Evolutionary conservation across 2,329 filamentous ascomycete genomes (phyloP).

Genomic region (Peltaster fructicola): DNA sequence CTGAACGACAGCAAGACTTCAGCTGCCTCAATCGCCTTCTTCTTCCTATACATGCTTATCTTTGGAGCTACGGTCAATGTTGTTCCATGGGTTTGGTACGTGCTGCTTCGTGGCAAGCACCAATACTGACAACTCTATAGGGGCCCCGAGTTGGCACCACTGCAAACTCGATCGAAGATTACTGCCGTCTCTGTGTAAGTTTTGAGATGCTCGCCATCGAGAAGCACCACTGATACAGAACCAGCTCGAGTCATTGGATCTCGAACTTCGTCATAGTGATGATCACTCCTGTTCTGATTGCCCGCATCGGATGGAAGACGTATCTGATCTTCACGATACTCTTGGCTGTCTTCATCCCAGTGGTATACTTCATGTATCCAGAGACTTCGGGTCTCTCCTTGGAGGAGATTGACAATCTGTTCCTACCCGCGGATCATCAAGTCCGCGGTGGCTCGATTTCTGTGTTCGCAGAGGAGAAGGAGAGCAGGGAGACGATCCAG

Average conservation of each 20-base stretch:
- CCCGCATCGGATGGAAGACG: conserved; percentile 28
- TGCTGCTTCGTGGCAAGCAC: too few relatives aligned
- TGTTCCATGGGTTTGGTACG: conserved; percentile 32
- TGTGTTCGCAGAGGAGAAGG: too few relatives aligned
- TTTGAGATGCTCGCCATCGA: too few relatives aligned
- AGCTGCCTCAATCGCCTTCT: conserved; percentile 28
- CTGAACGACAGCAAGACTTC: conserved; percentile 24
- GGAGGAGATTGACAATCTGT: conserved; percentile 20
- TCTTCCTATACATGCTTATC: conserved; percentile 25
- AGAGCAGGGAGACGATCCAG: too few relatives aligned
- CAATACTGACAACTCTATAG: too few relatives aligned
- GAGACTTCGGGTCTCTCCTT: conserved; percentile 16
- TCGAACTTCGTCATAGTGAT: conserved; percentile 33
- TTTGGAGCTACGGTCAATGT: conserved; percentile 24
- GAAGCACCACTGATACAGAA: too few relatives aligned
- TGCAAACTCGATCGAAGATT: conserved; percentile 29
- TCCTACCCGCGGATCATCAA: conserved; percentile 6
- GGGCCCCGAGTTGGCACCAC: conserved; percentile 31
- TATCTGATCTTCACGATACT: conserved; percentile 31
- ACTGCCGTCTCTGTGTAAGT: conserved; percentile 23
- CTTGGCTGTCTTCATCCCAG: conserved; percentile 3
- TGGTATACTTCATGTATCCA: conserved; percentile 17
- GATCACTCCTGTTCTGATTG: conserved; percentile 32
- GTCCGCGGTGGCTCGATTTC: too few relatives aligned
- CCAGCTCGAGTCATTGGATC: conserved; percentile 28